These are phyloP conservation scores for Ophiostoma triangulosporum DNA, from an alignment of 2,329 filamentous ascomycete genomes.

Conservation along the genomic window DNA sequence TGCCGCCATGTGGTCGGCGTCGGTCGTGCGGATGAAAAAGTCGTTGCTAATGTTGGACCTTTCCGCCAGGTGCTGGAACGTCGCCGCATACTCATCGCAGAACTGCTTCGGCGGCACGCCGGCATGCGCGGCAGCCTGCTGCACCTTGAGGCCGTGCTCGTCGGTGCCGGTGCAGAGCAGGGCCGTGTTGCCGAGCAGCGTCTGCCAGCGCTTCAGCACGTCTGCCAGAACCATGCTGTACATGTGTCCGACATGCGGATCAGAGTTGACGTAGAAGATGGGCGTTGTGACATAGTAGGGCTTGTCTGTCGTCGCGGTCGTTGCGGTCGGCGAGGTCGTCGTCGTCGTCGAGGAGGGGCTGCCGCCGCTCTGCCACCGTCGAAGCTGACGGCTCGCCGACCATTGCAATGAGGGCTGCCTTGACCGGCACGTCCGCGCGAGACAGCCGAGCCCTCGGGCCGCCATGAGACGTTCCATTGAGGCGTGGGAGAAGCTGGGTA, in stretches of 20 bases:
- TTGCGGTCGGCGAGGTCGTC: not conserved
- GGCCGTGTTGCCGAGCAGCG: constrained; percentile 47
- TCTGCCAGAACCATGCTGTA: constrained; percentile 88
- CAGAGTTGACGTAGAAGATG: constrained; percentile 98
- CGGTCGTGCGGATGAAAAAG: constrained; percentile 86
- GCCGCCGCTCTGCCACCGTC: constrained; percentile 1
- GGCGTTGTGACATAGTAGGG: constrained; percentile 93
- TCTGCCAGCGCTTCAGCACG: constrained; percentile 83
- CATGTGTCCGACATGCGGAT: constrained; percentile 87
- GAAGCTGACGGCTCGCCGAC: not conserved
- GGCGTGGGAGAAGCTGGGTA: not conserved
- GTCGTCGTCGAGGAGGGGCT: not conserved
- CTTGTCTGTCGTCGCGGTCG: too few relatives aligned
- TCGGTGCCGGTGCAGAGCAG: constrained; percentile 84
- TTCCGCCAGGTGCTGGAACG: constrained; percentile 62
- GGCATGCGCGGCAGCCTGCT: constrained; percentile 64
- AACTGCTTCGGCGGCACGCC: constrained; percentile 66
- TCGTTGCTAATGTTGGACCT: constrained; percentile 61
- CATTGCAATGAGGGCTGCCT: not conserved
- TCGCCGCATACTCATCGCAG: constrained; percentile 70
- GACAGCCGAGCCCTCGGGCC: constrained; percentile 9
- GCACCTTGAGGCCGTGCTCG: constrained; percentile 96
- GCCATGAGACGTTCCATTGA: constrained; percentile 11
- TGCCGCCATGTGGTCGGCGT: constrained; percentile 64
- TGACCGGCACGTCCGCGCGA: constrained; percentile 2